Base-by-base conservation (phyloP, 495 filamentous ascomycete species). In the Hypoxylon cercidicola region DNA sequence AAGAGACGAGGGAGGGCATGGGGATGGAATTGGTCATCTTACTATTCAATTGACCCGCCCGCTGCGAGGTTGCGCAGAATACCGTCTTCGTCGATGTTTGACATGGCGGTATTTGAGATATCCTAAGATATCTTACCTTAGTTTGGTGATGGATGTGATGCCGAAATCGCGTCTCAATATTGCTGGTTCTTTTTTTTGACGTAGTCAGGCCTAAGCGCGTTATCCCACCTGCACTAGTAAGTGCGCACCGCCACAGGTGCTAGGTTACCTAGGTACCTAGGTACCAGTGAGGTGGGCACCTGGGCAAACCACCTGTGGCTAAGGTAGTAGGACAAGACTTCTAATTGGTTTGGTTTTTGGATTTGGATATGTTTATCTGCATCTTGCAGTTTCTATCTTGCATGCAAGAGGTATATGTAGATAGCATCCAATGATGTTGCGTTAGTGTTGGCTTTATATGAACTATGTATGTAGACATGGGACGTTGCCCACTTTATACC, bases 31-130 rank as follows among this genome's bases (percentile, higher is more conserved):
- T 32, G 50, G 12, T 51, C 21, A 39, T 66, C 81, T 75, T 84
- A 93, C 91, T 84, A 81, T 63, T 91, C 86, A 75, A 94, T 86
- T 20, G 81, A 76, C 40, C 87, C 87, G 74, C 89, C 89, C 64
- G 83, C 78, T 64, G 89, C 88, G 75, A 86, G 82, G 63, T 71
- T 75, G 66, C 81, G 79, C 44, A 95, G 79, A 64, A 89, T 77
- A 71, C 85, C 84, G 70, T 92, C 88, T 64, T 87, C 85, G 77
- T 80, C 80, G n/a, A 76, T 74, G 8, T 81, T 79, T 77, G 81
- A 81, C 73, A 78, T 81, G 41, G 45, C 13, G 23, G 23, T 48
- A 8, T 21, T 10, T 23, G 40, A 25, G 37, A 50, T 47, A 15
- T 28, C 25, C 25, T 28, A 35, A 47, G 32, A 32, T 52, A 35